Evolutionary conservation across 108 stramenopile species (phyloP).

Genomic region (Mediolabrus comicus): DNA sequence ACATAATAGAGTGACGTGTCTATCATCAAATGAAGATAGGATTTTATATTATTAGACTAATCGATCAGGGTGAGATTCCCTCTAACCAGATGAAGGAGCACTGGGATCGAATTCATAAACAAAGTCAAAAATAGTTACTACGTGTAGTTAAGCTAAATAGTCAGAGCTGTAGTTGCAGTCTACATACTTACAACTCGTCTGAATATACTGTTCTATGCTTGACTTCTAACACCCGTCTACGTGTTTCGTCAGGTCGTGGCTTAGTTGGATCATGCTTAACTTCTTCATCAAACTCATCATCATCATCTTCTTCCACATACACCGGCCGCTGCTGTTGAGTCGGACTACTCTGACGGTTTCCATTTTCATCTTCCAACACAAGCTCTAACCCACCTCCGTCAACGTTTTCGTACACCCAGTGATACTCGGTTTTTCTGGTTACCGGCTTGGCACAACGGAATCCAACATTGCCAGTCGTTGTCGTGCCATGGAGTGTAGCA

Average conservation of each 20-base stretch:
- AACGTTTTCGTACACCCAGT: slow-evolving; percentile 76
- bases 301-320: slow-evolving; percentile 28
- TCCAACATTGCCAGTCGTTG: slow-evolving; percentile 84
- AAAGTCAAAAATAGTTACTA: background rate
- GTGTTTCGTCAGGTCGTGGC: slow-evolving; percentile 41
- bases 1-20: no score
- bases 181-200: slow-evolving; percentile 36
- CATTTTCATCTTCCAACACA: slow-evolving; percentile 69
- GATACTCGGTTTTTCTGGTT: slow-evolving; percentile 67
- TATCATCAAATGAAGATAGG: background rate
- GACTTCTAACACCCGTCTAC: slow-evolving; percentile 40
- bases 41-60: no score
- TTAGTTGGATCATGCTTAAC: slow-evolving; percentile 32
- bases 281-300: slow-evolving; percentile 52
- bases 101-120: background rate
- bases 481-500: slow-evolving; percentile 76
- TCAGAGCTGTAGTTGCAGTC: background rate
- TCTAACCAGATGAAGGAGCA: background rate
- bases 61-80: background rate
- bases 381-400: slow-evolving; percentile 49
- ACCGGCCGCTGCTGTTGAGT: slow-evolving; percentile 46
- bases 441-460: slow-evolving; percentile 84
- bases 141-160: background rate
- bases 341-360: slow-evolving; percentile 52
- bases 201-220: slow-evolving; percentile 42